Base-by-base conservation (phyloP, 208 protist species). In the Hexamita inflata region DNA sequence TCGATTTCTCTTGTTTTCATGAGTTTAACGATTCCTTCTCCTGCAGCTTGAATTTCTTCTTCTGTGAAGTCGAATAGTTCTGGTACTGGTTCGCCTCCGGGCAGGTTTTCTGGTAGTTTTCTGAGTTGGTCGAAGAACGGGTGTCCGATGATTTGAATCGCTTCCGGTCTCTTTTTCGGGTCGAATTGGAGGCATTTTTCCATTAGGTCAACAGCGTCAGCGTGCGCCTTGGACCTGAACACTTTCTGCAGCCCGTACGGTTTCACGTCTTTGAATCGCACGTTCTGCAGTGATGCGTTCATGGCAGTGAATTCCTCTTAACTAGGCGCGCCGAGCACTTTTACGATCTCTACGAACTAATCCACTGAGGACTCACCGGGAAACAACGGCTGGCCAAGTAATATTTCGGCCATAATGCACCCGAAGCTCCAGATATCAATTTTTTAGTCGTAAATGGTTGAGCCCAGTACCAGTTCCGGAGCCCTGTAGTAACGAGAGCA, bases 161-260 rank as follows among this genome's bases (percentile, higher is more conserved):
- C 61, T 28, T 53, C 59, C 0, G 61, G 45, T 13, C 78, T 29
- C 45, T 74, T 57, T 4, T 61, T 9, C 4, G 78, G 78, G 19
- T 77, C 26, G 35, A 78, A 81, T 7, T 74, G 41, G 28, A 81
- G 39, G n/a, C 74, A 11, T 24, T 58, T 49, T 35, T 30, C 2
- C 30, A 81, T 41, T 4, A 81, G 41, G 7, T 75, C 57, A n/a
- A 81, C 34, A 4, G 84, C 82, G 11, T 70, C n/a, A 26, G 0
- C 0, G 35, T 74, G 64, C 29, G 67, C 39, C 28, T 39, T 41
- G 64, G 1, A 13, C 1, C 61, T 24, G 35, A 78, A 84, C 32
- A 92, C 82, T 78, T 89, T 90, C 28, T 77, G 73, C 92, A 92
- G 97, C 45, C 90, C 87, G 62, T 96, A 88, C 7, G 93, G 82